These are phyloP conservation scores for Digitaria exilis DNA, from an alignment of 202 grass and related monocot species.

Conservation along the genomic window DNA sequence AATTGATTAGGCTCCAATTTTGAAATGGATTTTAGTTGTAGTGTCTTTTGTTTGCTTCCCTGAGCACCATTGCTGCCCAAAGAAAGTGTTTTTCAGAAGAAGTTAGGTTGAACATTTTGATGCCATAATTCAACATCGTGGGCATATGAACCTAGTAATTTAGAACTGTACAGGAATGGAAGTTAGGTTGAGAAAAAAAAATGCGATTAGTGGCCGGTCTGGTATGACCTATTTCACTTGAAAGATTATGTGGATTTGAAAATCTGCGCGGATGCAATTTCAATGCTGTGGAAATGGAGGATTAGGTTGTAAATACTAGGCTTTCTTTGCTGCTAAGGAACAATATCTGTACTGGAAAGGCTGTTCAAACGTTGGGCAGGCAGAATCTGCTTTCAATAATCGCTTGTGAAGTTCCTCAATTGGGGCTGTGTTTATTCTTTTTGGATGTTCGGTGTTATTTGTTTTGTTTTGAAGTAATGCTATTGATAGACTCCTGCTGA, in stretches of 20 bases:
- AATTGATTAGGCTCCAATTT: not conserved
- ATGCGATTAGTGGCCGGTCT: not conserved
- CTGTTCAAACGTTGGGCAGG: too few relatives aligned
- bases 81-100: too few relatives aligned
- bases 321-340: not conserved
- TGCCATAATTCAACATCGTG: not conserved
- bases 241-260: not conserved
- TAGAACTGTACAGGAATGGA: not conserved
- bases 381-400: too few relatives aligned
- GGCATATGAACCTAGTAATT: not conserved
- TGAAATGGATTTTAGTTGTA: not conserved
- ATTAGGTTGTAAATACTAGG: not conserved
- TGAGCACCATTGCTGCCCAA: not conserved
- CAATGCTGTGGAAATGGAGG: not conserved
- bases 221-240: not conserved
- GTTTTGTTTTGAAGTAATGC: slow-evolving; percentile 14
- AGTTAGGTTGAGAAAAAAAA: not conserved
- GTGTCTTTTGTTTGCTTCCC: not conserved
- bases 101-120: slow-evolving; percentile 2
- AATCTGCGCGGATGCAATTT: not conserved
- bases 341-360: too few relatives aligned
- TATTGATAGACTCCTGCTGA: slow-evolving; percentile 8
- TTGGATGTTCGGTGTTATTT: too few relatives aligned
- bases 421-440: too few relatives aligned
- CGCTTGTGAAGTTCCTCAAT: too few relatives aligned